Base-by-base conservation (phyloP, 768 basidiomycete genomes). In the Termitomyces sp. region DNA sequence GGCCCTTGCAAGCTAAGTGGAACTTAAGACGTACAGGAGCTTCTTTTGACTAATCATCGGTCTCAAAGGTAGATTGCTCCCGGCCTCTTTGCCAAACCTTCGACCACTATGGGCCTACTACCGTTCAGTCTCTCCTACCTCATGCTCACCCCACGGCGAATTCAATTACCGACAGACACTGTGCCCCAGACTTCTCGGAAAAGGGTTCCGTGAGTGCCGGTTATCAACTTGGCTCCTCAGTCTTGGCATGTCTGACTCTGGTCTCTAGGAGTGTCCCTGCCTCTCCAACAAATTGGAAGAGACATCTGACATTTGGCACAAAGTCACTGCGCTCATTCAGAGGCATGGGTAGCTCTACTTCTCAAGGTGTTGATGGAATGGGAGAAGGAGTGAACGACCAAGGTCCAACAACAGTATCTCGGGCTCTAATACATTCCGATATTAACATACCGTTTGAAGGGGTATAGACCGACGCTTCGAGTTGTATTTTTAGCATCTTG, bases 111-210 rank as follows among this genome's bases (percentile, higher is more conserved):
- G 63, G 64, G 66, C 56, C 69, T 73, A 58, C 53, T 77, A 36
- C 76, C 76, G n/a, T 75, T 83, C 76, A 80, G 77, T 62, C 62
- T 84, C 17, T 83, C 83, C 45, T 76, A 84, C 69, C 75, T 86
- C 64, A 72, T 84, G 70, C 76, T 83, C 67, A 81, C 83, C 29
- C 83, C 84, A 47, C 76, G 74, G 63, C 77, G 76, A 59, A 78
- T 86, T 58, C 81, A 79, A 64, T 73, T 86, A 56, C 84, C 83
- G 12, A 78, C 79, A 36, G 79, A 66, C 31, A 15, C 48, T 54
- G 56, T 63, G 2, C 15, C 56, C 29, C 55, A 49, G 42, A 10
- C 63, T 31, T 14, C 61, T 34, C 64, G 60, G 60, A 58, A 61
- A 59, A 65, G 66, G 43, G 61, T 43, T 37, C 59, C 54, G 65